Evolutionary conservation across 306 rosid species (phyloP), one percentile per base, ranked within the genome.

Genomic region (Prunus davidiana): DNA sequence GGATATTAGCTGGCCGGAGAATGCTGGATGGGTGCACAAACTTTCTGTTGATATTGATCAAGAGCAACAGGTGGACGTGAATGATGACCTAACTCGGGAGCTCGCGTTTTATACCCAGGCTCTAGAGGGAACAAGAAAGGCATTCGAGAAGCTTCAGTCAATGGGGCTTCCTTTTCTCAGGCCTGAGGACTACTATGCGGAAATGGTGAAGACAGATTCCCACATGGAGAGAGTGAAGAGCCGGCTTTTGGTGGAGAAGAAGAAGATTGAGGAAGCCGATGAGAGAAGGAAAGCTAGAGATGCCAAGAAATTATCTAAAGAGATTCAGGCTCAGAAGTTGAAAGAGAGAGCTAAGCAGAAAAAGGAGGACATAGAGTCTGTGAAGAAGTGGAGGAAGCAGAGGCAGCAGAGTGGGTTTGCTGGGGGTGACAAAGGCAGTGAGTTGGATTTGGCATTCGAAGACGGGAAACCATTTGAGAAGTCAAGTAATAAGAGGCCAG

Each of bases 311-410:
- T 82, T 93, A 67, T 51, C 98, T 10, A 91, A 93, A 63, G 97
- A 93, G 88, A 75, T 91, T 77, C 97, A 93, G 81, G 83, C 91
- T 32, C 93, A 88, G 88, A 93, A 93, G 84, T 11, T 56, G 50
- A 93, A 90, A 73, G 98, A 93, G 80, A 86, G 94, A 76, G 89
- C 96, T 61, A 91, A 93, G 89, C 92, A 89, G 93, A 93, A 91
- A 73, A 93, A 90, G 82, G 93, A 91, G 2, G 92, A 89, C 8
- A 90, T 93, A 6, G 97, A 91, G 74, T 89, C 98, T 69, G 98
- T 93, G 77, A 91, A 93, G 88, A 91, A 90, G 79, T 93, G 98
- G 98, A 90, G 98, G 90, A 91, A 93, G 81, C 96, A 93, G 83
- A 91, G 98, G 80, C 97, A 93, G 61, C 89, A 86, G 81, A 91